Evolutionary conservation across 225 moss, liverwort and hornwort genomes (phyloP).

Genomic region (Climacium dendroides): DNA sequence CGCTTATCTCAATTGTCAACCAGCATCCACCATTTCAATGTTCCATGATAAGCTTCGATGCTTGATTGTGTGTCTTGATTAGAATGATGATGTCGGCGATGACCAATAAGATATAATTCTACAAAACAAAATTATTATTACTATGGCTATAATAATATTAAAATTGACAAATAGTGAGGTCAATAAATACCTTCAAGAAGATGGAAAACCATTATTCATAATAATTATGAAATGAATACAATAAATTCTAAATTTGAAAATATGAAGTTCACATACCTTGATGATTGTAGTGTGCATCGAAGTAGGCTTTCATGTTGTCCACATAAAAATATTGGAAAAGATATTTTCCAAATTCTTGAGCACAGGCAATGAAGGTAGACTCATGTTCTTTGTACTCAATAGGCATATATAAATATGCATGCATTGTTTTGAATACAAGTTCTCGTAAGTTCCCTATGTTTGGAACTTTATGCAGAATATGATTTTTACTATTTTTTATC

Average conservation of each 20-base stretch:
- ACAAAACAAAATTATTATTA: fast-evolving
- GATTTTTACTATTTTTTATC: too few relatives aligned
- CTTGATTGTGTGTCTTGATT: too few relatives aligned
- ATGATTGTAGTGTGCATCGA: not conserved
- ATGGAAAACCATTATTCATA: too few relatives aligned
- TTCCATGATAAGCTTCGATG: not conserved
- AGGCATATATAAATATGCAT: too few relatives aligned
- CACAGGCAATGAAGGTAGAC: too few relatives aligned
- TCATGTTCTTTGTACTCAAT: too few relatives aligned
- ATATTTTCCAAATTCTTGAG: not conserved
- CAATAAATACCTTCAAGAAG: not conserved
- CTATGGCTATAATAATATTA: fast-evolving
- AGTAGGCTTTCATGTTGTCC: not conserved
- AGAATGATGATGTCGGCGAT: too few relatives aligned
- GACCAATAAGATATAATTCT: not conserved
- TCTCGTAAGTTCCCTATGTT: not conserved
- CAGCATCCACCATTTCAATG: not conserved
- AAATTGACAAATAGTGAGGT: fast-evolving
- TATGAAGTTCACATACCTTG: not conserved
- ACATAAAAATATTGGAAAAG: not conserved
- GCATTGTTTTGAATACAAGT: too few relatives aligned
- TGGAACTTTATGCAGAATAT: not conserved
- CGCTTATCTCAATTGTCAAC: not conserved
- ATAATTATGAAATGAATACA: too few relatives aligned
- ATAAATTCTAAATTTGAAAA: not conserved